Evolutionary conservation across 768 basidiomycete genomes (phyloP).

Genomic region (Termitomyces sp.): DNA sequence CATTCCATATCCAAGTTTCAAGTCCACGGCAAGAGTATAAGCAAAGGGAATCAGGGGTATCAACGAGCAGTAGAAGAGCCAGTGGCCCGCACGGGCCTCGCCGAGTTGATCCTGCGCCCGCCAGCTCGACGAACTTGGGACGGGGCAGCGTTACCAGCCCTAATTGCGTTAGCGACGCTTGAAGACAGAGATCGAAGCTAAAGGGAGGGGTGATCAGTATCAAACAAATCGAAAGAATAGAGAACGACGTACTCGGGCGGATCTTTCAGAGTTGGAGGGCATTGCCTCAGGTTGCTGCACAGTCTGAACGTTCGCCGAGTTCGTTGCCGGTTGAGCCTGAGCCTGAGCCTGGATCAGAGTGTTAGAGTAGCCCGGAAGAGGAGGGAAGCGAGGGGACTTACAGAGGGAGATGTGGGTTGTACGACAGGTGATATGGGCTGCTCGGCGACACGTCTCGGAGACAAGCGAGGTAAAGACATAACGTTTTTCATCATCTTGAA

Average conservation of each 20-base stretch:
- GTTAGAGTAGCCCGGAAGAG: neutral
- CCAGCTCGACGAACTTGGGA: neutral
- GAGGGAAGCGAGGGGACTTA: neutral
- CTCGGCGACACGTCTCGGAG: neutral
- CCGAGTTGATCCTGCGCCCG: neutral
- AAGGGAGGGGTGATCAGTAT: neutral
- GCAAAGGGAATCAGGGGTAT: no score
- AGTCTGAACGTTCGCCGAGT: neutral
- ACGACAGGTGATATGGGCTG: neutral
- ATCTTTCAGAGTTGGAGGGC: neutral
- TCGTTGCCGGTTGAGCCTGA: neutral
- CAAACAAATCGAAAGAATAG: neutral
- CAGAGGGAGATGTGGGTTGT: neutral
- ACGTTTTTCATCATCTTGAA: neutral
- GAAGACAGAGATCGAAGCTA: neutral
- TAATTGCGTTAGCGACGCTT: neutral
- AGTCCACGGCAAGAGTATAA: no score
- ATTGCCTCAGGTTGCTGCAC: neutral
- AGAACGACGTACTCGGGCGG: neutral
- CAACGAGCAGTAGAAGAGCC: no score
- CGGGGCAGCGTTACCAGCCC: neutral
- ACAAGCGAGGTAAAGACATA: neutral
- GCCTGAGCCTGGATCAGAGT: neutral
- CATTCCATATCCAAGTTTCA: no score
- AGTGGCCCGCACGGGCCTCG: neutral